phyloP scores from a whole-genome alignment of 768 basidiomycete species.

The Termitomyces eurrhizus region DNA sequence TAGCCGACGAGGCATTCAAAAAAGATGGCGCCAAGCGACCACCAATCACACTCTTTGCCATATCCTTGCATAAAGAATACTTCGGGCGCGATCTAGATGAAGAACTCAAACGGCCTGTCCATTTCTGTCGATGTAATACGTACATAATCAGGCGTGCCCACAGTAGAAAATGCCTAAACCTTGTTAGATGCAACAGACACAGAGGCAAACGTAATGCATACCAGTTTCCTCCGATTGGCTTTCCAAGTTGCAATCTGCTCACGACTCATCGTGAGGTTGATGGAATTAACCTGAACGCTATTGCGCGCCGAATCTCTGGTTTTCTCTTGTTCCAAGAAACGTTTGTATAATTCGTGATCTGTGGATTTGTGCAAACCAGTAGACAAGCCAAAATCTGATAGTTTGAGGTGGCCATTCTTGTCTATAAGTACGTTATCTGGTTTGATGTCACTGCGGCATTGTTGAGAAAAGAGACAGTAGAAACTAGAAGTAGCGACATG shows the following conservation, averaged over 20 bases:
- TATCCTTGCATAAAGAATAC: conserved; percentile 98
- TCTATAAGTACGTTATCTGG: conserved; percentile 99
- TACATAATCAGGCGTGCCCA: conserved; percentile 59
- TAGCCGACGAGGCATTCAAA: conserved; percentile 98
- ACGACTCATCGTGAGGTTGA: conserved; percentile 95
- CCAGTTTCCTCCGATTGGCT: conserved; percentile 93
- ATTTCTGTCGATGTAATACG: conserved; percentile 31
- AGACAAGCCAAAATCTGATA: conserved; percentile 97
- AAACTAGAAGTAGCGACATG: conserved; percentile 29
- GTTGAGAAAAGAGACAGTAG: background rate
- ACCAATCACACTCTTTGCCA: conserved; percentile 99
- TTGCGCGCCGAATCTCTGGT: conserved; percentile 72
- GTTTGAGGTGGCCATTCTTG: conserved; percentile 92
- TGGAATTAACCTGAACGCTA: conserved; percentile 96
- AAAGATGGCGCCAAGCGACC: conserved; percentile 98
- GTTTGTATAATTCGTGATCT: conserved; percentile 92
- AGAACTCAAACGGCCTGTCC: background rate
- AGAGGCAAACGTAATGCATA: conserved; percentile 27
- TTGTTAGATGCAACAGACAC: background rate
- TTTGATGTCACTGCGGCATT: conserved; percentile 82
- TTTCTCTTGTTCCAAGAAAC: conserved; percentile 76
- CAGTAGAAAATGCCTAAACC: conserved; percentile 87
- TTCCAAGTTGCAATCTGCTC: conserved; percentile 99
- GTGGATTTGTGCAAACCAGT: conserved; percentile 97
- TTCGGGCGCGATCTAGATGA: conserved; percentile 84